These are phyloP conservation scores for Ailanthus altissimus DNA, from an alignment of 345 rosid species.

Conservation along the genomic window DNA sequence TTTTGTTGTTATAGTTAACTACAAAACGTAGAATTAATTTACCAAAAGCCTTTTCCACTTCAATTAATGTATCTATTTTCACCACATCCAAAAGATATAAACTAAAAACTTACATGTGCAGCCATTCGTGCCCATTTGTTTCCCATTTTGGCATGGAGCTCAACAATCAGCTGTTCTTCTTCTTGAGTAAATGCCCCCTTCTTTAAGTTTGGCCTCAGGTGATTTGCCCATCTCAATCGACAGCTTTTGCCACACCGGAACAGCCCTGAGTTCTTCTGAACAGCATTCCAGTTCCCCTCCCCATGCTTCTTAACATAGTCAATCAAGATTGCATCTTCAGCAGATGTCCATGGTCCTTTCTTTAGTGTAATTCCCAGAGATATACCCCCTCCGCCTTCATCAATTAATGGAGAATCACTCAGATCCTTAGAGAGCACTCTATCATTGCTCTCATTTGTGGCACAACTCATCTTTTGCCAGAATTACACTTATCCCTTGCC, in stretches of 20 bases:
- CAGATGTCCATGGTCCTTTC: slow-evolving; percentile 99
- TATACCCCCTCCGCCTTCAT: slow-evolving; percentile 47
- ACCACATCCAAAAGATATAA: slow-evolving; percentile 17
- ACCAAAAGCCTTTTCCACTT: background rate
- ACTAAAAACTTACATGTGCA: slow-evolving; percentile 71
- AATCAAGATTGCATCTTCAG: slow-evolving; percentile 85
- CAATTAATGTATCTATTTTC: background rate
- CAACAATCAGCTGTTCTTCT: slow-evolving; percentile 87
- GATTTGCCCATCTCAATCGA: slow-evolving; percentile 97
- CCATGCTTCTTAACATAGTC: slow-evolving; percentile 95
- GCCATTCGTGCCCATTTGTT: slow-evolving; percentile 99
- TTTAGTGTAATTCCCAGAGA: slow-evolving; percentile 58
- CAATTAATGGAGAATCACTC: slow-evolving; percentile 53
- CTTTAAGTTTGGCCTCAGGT: slow-evolving; percentile 94
- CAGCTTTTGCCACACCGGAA: slow-evolving; percentile 98
- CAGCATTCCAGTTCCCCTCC: slow-evolving; percentile 97
- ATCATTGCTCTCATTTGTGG: slow-evolving; percentile 64
- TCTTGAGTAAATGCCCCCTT: slow-evolving; percentile 93
- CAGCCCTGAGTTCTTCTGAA: slow-evolving; percentile 84
- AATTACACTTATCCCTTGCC: slow-evolving; percentile 36
- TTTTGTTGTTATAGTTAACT: background rate
- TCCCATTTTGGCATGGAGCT: slow-evolving; percentile 93
- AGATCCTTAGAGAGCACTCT: slow-evolving; percentile 52
- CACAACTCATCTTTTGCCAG: slow-evolving; percentile 66
- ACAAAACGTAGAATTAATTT: background rate